These are phyloP conservation scores for Candida boleticola DNA, from an alignment of 805 yeast genomes.

Conservation along the genomic window DNA sequence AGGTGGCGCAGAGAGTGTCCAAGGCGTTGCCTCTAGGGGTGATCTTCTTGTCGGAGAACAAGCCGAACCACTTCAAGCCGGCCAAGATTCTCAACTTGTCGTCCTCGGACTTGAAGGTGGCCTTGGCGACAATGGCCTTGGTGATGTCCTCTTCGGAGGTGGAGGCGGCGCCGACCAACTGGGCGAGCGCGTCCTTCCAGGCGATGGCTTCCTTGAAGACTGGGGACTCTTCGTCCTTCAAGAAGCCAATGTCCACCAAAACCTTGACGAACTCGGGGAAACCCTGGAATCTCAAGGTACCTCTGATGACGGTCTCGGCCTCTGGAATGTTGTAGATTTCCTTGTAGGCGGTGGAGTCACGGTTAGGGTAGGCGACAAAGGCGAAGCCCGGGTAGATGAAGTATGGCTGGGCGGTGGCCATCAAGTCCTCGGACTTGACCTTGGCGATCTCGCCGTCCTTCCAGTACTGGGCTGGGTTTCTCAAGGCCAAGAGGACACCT, in stretches of 20 bases:
- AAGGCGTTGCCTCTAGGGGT: slow-evolving; percentile 92
- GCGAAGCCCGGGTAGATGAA: slow-evolving; percentile 94
- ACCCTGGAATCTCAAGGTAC: slow-evolving; percentile 96
- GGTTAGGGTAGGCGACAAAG: slow-evolving; percentile 93
- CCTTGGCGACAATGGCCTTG: slow-evolving; percentile 70
- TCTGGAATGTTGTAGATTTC: slow-evolving; percentile 94
- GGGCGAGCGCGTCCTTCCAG: slow-evolving; percentile 87
- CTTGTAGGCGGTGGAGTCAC: slow-evolving; percentile 93
- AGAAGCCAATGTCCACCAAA: slow-evolving; percentile 89
- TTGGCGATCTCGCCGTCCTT: slow-evolving; percentile 79
- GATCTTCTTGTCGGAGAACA: slow-evolving; percentile 72
- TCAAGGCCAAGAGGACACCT: slow-evolving; percentile 93
- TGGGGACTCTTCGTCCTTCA: slow-evolving; percentile 70
- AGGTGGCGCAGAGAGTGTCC: slow-evolving; percentile 94
- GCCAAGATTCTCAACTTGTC: slow-evolving; percentile 84
- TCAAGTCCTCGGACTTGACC: slow-evolving; percentile 84
- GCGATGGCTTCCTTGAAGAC: slow-evolving; percentile 56
- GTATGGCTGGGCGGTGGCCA: slow-evolving; percentile 94
- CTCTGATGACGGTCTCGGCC: slow-evolving; percentile 95
- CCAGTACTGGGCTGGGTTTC: slow-evolving; percentile 90
- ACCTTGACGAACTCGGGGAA: slow-evolving; percentile 98
- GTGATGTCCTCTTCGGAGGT: slow-evolving; percentile 68
- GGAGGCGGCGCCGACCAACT: slow-evolving; percentile 73
- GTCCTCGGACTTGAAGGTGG: slow-evolving; percentile 75
- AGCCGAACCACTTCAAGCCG: slow-evolving; percentile 93